phyloP scores from a whole-genome alignment of 2,329 filamentous ascomycete species.

The Pseudogymnoascus sp. region DNA sequence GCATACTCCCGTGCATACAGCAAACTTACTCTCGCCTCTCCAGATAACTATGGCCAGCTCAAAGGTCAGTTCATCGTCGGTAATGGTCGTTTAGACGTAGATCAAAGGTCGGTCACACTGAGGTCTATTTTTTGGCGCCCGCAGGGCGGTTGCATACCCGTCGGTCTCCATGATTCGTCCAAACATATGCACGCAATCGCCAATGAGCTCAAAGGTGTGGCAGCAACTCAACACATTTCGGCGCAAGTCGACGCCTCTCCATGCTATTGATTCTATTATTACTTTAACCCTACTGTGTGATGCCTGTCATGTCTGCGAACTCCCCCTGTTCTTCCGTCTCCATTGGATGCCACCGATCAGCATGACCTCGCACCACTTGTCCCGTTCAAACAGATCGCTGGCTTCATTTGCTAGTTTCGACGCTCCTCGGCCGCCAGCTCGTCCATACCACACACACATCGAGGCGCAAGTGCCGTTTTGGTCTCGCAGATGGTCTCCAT shows the following conservation, averaged over 20 bases:
- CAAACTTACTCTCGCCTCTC: not conserved
- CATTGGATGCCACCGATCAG: constrained; percentile 5
- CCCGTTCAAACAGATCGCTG: constrained; percentile 2
- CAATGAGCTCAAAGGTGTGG: not conserved
- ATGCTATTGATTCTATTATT: constrained; percentile 6
- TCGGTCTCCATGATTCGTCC: not conserved
- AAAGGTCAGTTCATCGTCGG: not conserved
- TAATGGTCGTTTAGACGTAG: not conserved
- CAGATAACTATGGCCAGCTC: not conserved
- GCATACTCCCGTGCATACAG: constrained; percentile 5
- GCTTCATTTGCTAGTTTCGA: constrained; percentile 1
- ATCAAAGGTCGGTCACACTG: not conserved
- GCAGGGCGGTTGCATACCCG: not conserved
- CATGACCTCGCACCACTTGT: constrained; percentile 6
- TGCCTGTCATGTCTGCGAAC: not conserved
- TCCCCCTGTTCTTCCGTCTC: not conserved
- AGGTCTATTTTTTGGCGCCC: constrained; percentile 5
- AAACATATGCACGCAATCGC: constrained; percentile 5
- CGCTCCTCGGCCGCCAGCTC: not conserved
- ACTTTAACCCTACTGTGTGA: not conserved
- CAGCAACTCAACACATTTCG: not conserved
- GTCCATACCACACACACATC: not conserved
- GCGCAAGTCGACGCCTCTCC: not conserved
- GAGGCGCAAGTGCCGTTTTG: constrained; percentile 9
- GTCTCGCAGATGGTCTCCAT: not conserved